Conservation (phyloP, 768 basidiomycete genomes). For the Boletus subcaerulescens region DNA sequence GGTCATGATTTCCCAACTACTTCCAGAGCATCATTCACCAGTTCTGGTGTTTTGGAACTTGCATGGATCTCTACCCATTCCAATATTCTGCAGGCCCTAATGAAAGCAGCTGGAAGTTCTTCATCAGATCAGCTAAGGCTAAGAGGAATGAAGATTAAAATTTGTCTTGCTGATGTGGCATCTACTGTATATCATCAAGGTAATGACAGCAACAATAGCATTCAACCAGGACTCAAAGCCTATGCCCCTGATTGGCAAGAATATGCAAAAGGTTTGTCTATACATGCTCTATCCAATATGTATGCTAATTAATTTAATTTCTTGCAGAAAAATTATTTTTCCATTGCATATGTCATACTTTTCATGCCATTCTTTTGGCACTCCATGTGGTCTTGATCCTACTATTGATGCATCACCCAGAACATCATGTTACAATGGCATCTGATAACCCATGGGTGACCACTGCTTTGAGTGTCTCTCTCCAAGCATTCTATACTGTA, state of each 20-base stretch:
- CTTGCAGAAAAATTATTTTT: not conserved
- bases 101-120: not conserved
- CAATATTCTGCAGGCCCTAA: not conserved
- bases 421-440: not conserved
- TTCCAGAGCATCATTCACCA: not conserved
- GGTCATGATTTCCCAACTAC: not conserved
- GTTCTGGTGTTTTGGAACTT: not conserved
- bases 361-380: not conserved
- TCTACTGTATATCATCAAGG: not conserved
- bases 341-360: not conserved
- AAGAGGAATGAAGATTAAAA: not conserved
- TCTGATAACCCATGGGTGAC: not conserved
- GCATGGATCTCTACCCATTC: not conserved
- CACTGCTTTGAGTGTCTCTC: not conserved
- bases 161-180: not conserved
- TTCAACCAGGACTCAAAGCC: not conserved
- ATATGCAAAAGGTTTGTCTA: not conserved
- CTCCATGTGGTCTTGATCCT: not conserved
- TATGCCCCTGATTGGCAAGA: not conserved
- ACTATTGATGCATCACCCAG: not conserved
- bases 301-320: not conserved
- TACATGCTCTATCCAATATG: not conserved
- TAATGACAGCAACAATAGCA: not conserved
- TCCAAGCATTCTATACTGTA: slow-evolving; percentile 4
- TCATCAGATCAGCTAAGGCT: not conserved